phyloP scores from a whole-genome alignment of 768 basidiomycete genomes.

The Auriscalpium orientale region DNA sequence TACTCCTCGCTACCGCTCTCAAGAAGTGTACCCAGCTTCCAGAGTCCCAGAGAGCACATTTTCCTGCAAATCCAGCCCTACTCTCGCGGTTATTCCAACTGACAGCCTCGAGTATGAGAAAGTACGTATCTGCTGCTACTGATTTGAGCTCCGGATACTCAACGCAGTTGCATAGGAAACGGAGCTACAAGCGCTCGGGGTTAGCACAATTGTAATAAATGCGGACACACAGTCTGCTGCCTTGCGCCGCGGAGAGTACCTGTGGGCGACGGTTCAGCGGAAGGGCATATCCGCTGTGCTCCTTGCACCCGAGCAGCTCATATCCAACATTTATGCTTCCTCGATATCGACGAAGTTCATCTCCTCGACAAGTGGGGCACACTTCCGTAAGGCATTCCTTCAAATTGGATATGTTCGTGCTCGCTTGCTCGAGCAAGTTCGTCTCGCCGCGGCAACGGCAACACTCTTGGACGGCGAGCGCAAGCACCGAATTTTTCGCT shows the following conservation, averaged over 20 bases:
- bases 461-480: background rate
- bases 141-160: too few relatives aligned
- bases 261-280: background rate
- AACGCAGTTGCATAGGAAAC: too few relatives aligned
- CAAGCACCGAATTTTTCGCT: background rate
- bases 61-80: background rate
- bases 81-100: background rate
- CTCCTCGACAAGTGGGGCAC: background rate
- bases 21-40: background rate
- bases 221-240: too few relatives aligned
- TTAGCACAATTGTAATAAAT: too few relatives aligned
- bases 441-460: background rate
- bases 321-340: background rate
- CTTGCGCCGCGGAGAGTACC: background rate
- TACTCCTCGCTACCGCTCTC: background rate
- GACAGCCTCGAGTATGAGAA: background rate
- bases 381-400: background rate
- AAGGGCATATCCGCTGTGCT: background rate
- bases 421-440: background rate
- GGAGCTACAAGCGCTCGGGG: too few relatives aligned
- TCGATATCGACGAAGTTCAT: background rate
- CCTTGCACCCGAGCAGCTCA: background rate
- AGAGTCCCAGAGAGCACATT: background rate
- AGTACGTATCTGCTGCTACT: too few relatives aligned
- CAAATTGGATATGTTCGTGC: background rate